Evolutionary conservation across 2,329 filamentous ascomycete genomes (phyloP).

Genomic region (Huntiella bhutanensis): DNA sequence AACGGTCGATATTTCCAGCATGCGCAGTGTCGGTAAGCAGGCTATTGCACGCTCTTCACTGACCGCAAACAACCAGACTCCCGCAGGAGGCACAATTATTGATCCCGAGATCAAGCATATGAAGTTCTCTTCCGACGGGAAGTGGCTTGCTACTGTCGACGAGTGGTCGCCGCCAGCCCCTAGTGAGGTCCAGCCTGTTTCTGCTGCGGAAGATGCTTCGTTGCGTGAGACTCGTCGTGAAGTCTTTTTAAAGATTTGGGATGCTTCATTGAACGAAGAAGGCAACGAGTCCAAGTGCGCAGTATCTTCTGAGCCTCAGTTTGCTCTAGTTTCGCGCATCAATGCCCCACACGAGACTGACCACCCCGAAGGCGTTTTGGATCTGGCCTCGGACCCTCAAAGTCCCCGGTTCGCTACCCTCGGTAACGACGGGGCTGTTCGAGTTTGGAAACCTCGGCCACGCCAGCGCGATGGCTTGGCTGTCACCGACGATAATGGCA

Average conservation of each 20-base stretch:
- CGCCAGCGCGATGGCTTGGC: slow-evolving; percentile 49
- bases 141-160: slow-evolving; percentile 82
- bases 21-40: slow-evolving; percentile 66
- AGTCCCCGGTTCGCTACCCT: slow-evolving; percentile 63
- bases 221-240: slow-evolving; percentile 41
- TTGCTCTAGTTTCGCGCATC: slow-evolving; percentile 65
- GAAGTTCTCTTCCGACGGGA: slow-evolving; percentile 58
- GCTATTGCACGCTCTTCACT: slow-evolving; percentile 75
- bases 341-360: slow-evolving; percentile 58
- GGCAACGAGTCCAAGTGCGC: background rate
- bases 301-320: slow-evolving; percentile 19
- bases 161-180: slow-evolving; percentile 62
- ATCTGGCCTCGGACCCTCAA: slow-evolving; percentile 51
- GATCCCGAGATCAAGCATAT: slow-evolving; percentile 65
- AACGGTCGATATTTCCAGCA: slow-evolving; percentile 65
- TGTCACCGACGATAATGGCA: slow-evolving; percentile 36
- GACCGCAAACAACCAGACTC: slow-evolving; percentile 56
- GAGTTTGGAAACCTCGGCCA: slow-evolving; percentile 62
- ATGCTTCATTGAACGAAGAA: slow-evolving; percentile 16
- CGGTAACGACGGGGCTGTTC: slow-evolving; percentile 59
- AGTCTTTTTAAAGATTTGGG: slow-evolving; percentile 81
- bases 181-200: slow-evolving; percentile 36
- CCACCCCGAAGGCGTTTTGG: slow-evolving; percentile 43
- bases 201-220: slow-evolving; percentile 21
- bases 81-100: slow-evolving; percentile 45